phyloP scores from a whole-genome alignment of 2,329 filamentous ascomycete genomes.

The Aspergillus terreus region DNA sequence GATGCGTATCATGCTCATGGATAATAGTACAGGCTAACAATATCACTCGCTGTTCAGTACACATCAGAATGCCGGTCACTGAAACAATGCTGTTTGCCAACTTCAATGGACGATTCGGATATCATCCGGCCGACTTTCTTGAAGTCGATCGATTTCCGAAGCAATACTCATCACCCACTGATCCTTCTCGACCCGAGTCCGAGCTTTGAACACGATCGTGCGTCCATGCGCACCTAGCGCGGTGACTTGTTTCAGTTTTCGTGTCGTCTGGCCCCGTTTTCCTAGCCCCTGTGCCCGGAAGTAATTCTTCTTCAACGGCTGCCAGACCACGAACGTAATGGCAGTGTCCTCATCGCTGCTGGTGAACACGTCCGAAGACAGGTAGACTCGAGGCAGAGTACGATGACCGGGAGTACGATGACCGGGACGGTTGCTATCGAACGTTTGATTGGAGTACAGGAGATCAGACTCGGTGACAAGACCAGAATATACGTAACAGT shows the following conservation, averaged over 20 bases:
- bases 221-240: slow-evolving; percentile 58
- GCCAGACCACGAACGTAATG: slow-evolving; percentile 66
- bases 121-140: slow-evolving; percentile 46
- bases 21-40: no score
- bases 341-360: slow-evolving; percentile 62
- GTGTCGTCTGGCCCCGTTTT: slow-evolving; percentile 39
- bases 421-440: slow-evolving; percentile 60
- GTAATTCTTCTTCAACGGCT: slow-evolving; percentile 54
- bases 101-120: slow-evolving; percentile 37
- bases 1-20: no score
- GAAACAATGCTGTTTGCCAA: no score
- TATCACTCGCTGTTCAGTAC: no score
- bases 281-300: slow-evolving; percentile 47
- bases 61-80: no score
- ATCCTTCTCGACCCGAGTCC: slow-evolving; percentile 62
- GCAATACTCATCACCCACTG: slow-evolving; percentile 65
- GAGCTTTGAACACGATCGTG: slow-evolving; percentile 63
- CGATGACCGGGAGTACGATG: slow-evolving; percentile 58
- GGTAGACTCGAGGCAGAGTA: slow-evolving; percentile 58
- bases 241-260: slow-evolving; percentile 55
- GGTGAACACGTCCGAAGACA: slow-evolving; percentile 57
- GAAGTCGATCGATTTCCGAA: slow-evolving; percentile 62
- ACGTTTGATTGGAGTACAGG: slow-evolving; percentile 61
- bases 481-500: slow-evolving; percentile 65
- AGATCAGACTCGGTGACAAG: slow-evolving; percentile 60